Evolutionary conservation across 176 grass and related monocot species (phyloP).

Genomic region (Neostapfia colusana): DNA sequence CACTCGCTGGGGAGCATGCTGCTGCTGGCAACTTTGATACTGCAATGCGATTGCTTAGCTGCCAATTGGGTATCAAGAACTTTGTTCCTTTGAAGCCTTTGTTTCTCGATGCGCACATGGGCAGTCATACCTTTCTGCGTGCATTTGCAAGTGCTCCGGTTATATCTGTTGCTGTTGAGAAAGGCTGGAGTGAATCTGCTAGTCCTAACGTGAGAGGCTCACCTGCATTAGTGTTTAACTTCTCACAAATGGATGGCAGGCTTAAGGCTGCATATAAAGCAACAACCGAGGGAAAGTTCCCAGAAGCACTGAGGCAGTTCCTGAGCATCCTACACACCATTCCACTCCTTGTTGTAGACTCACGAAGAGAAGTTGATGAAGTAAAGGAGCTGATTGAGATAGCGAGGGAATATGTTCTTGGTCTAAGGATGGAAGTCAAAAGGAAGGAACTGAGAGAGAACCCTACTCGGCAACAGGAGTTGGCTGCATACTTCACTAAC

Average conservation of each 20-base stretch:
- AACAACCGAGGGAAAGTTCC: constrained; percentile 74
- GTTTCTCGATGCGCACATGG: constrained; percentile 65
- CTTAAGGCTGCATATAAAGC: constrained; percentile 73
- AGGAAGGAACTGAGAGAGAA: constrained; percentile 71
- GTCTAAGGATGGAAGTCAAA: constrained; percentile 78
- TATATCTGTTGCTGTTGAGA: constrained; percentile 72
- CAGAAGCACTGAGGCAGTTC: constrained; percentile 75
- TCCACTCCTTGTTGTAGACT: constrained; percentile 79
- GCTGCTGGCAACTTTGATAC: constrained; percentile 89
- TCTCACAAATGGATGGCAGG: constrained; percentile 75
- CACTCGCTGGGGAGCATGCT: constrained; percentile 80
- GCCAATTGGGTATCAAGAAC: constrained; percentile 80
- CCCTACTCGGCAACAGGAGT: constrained; percentile 55
- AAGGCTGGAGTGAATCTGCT: constrained; percentile 70
- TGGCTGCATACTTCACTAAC: constrained; percentile 87
- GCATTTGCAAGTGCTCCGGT: constrained; percentile 58
- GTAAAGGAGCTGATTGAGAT: constrained; percentile 89
- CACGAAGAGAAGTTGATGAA: constrained; percentile 84
- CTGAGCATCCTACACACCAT: constrained; percentile 72
- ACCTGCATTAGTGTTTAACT: constrained; percentile 73
- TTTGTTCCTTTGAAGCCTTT: constrained; percentile 73
- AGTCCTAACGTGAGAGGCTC: constrained; percentile 78
- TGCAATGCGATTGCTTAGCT: constrained; percentile 71
- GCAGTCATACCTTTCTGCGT: constrained; percentile 62
- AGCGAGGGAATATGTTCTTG: constrained; percentile 71